Evolutionary conservation across 2,329 filamentous ascomycete species (phyloP), one percentile per base, ranked within the genome.

Genomic region (Stachybotrys echinatus): DNA sequence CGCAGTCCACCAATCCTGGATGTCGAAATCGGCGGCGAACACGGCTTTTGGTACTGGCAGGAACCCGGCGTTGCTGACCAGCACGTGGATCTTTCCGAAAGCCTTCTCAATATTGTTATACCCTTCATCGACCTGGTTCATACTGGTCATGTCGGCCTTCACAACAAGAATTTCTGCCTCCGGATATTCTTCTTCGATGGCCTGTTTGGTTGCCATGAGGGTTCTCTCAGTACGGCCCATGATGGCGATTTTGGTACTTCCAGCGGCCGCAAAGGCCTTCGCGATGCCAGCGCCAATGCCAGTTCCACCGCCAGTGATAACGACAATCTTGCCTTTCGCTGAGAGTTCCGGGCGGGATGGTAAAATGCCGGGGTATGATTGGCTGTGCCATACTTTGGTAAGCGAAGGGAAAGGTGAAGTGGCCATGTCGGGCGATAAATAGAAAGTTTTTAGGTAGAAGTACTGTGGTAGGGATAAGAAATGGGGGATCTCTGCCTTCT

Each of bases 271-370:
- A 52, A 77, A 88, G 21, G 83, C 70, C 42, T 76, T 73, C 1
- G 83, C 84, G 8, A 85, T 77, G 1, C 82, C 80, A 51, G 80
- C 78, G 1, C 84, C 84, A 22, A 88, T 80, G 12, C 84, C 83
- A 0, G 75, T 77, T 2, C 78, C 77, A 4, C 77, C 83, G 40
- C 85, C 85, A 1, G 83, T 86, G 58, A 88, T 82, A 14, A 88
- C 70, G 5, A 85, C 76, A 10, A 74, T 80, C 23, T 64, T 62
- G 3, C 65, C 66, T 3, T 53, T 56, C 2, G 61, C 64, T 0
- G 63, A 66, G 5, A 71, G 59, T 44, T 65, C 63, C 0, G 63
- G 61, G 5, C 63, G 57, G 3, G 42, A 39, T 2, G 68, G 65
- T 0, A 58, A 60, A 47, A 70, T 67, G 21, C 50, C 23, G 0